These are phyloP conservation scores for Penicillium sp. DNA, from an alignment of 2,329 filamentous ascomycete species.

Conservation along the genomic window DNA sequence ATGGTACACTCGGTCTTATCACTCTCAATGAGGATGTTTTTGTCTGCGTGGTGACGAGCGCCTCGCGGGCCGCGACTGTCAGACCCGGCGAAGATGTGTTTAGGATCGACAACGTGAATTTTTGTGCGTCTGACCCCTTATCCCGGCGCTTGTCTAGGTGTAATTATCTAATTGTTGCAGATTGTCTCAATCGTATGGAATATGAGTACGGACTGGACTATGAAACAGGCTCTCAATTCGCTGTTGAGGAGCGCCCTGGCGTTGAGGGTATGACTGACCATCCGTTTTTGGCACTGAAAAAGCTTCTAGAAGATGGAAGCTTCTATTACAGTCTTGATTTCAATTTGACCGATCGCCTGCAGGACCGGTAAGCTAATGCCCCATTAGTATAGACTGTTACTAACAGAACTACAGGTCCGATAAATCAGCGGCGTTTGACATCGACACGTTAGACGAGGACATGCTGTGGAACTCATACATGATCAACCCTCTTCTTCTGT, in stretches of 20 bases:
- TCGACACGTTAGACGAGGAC: constrained; percentile 85
- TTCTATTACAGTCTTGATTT: constrained; percentile 99
- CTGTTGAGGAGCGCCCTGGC: constrained; percentile 48
- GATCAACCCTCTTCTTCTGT: constrained; percentile 87
- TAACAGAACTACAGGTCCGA: constrained; percentile 52
- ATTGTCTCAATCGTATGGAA: constrained; percentile 78
- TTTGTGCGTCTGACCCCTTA: constrained; percentile 47
- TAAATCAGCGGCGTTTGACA: constrained; percentile 73
- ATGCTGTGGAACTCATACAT: constrained; percentile 99
- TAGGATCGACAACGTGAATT: constrained; percentile 79
- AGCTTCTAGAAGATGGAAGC: constrained; percentile 83
- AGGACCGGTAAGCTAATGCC: constrained; percentile 61
- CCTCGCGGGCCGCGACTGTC: constrained; percentile 71
- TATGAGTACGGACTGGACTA: constrained; percentile 70
- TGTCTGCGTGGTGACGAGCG: constrained; percentile 78
- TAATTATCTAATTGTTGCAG: constrained; percentile 36
- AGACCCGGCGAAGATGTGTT: constrained; percentile 84
- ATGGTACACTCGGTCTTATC: constrained; percentile 83
- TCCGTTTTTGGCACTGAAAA: constrained; percentile 84
- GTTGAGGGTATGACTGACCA: constrained; percentile 67
- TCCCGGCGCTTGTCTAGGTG: no score
- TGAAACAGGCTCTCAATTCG: constrained; percentile 50
- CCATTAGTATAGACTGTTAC: constrained; percentile 12
- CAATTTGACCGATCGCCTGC: constrained; percentile 85
- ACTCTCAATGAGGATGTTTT: constrained; percentile 81